Conservation (phyloP, 2,329 filamentous ascomycete species). For the Fusarium sp. region DNA sequence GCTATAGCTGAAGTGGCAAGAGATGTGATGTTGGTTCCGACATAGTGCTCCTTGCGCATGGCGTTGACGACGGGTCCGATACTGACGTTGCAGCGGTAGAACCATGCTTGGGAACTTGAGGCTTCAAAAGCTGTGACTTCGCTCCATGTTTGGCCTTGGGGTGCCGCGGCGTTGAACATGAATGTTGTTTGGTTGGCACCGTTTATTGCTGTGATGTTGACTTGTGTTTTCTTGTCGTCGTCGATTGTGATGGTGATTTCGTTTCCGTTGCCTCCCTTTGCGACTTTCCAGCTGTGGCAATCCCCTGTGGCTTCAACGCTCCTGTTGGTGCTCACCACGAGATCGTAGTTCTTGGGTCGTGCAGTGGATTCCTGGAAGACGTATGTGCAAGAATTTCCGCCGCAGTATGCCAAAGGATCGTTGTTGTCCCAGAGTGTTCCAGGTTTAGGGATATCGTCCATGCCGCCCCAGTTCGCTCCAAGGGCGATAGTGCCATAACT, state of each 20-base stretch:
- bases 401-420: slow-evolving; percentile 45
- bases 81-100: slow-evolving; percentile 36
- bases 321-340: slow-evolving; percentile 27
- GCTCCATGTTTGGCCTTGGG: slow-evolving; percentile 25
- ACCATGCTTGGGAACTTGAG: slow-evolving; percentile 29
- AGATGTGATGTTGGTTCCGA: slow-evolving; percentile 30
- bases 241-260: slow-evolving; percentile 22
- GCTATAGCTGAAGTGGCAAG: slow-evolving; percentile 33
- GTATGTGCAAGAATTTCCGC: slow-evolving; percentile 43
- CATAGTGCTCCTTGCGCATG: slow-evolving; percentile 15
- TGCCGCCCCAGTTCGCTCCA: slow-evolving; percentile 34
- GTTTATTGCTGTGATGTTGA: slow-evolving; percentile 19
- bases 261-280: slow-evolving; percentile 24
- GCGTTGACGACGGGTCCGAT: slow-evolving; percentile 29
- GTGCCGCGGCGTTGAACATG: slow-evolving; percentile 26
- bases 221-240: neutral
- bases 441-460: slow-evolving; percentile 38
- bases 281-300: slow-evolving; percentile 33
- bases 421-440: slow-evolving; percentile 45
- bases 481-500: slow-evolving; percentile 52
- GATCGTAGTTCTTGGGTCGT: slow-evolving; percentile 9
- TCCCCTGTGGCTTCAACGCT: slow-evolving; percentile 13
- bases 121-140: slow-evolving; percentile 35
- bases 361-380: slow-evolving; percentile 48
- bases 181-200: slow-evolving; percentile 32